Percentiles rank a stretch among this genome's conserved stretches.
Evolutionary conservation across 2,329 filamentous ascomycete genomes (phyloP).

Genomic region (Exophiala dermatitidis): DNA sequence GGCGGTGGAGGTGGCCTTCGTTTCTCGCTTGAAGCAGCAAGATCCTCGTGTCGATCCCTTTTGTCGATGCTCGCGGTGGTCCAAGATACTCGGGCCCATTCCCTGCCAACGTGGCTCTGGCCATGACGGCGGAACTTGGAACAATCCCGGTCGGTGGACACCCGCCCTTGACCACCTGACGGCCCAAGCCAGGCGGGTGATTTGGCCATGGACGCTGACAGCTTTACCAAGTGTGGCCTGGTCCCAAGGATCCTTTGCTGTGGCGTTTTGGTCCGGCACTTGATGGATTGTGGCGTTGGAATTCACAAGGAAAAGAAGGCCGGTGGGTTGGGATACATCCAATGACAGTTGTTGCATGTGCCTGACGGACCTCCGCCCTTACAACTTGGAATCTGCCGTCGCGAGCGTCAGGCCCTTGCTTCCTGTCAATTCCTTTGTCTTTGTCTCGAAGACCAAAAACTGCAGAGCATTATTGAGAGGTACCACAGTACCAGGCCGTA

Average conservation of each 20-base stretch:
- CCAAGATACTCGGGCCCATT: slow-evolving; percentile 9
- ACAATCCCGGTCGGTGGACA: slow-evolving; percentile 15
- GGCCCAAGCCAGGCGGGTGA: neutral
- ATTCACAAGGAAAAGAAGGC: too few species aligned
- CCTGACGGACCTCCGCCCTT: too few species aligned
- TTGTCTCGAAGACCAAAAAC: neutral
- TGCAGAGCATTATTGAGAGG: neutral
- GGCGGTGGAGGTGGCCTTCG: neutral
- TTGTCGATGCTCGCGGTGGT: slow-evolving; percentile 3
- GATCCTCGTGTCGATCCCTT: slow-evolving; percentile 6
- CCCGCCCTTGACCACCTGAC: slow-evolving; percentile 3
- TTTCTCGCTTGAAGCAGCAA: slow-evolving; percentile 11
- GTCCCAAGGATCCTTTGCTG: neutral
- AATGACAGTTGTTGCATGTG: neutral
- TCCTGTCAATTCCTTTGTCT: too few species aligned
- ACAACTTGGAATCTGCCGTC: too few species aligned
- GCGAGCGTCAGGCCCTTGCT: too few species aligned
- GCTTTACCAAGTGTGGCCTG: neutral
- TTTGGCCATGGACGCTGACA: neutral
- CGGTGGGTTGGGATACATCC: neutral
- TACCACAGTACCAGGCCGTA: neutral
- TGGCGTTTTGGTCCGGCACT: neutral
- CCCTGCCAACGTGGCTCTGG: neutral
- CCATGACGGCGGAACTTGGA: slow-evolving; percentile 15
- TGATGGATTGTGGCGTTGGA: neutral